phyloP scores from a whole-genome alignment of 495 filamentous ascomycete species.

The Tuber borchii region DNA sequence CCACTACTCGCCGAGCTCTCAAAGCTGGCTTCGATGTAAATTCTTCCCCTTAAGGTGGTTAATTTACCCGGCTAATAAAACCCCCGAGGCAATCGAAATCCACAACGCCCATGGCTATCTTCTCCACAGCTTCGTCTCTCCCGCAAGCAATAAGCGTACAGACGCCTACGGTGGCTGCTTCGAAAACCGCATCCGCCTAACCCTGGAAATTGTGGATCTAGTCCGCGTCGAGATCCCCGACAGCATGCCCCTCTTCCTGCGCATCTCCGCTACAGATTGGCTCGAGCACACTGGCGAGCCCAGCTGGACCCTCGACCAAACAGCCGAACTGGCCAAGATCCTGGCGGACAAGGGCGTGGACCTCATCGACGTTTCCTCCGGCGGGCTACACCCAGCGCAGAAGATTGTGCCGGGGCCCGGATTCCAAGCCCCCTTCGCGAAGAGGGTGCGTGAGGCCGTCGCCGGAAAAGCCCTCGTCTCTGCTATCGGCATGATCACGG shows the following conservation, averaged over 20 bases:
- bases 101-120: conserved; percentile 63
- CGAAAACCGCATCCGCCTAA: conserved; percentile 56
- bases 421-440: conserved; percentile 58
- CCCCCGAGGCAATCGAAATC: conserved; percentile 51
- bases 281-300: conserved; percentile 53
- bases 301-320: conserved; percentile 55
- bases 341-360: conserved; percentile 63
- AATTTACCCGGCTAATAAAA: conserved; percentile 47
- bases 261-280: conserved; percentile 63
- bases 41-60: conserved; percentile 41
- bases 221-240: conserved; percentile 53
- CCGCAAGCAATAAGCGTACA: conserved; percentile 56
- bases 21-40: conserved; percentile 59
- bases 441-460: too few relatives aligned
- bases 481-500: conserved; percentile 58
- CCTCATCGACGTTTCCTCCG: conserved; percentile 67
- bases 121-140: conserved; percentile 58
- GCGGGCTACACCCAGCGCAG: conserved; percentile 58
- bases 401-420: conserved; percentile 52
- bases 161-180: conserved; percentile 63
- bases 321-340: conserved; percentile 56
- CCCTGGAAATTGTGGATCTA: conserved; percentile 53
- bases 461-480: conserved; percentile 52
- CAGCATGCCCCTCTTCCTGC: conserved; percentile 60
- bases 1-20: conserved; percentile 55